A percentile compares a stretch with the other conserved stretches of the same genome.
Evolutionary conservation across 495 filamentous ascomycete genomes (phyloP).

Genomic region (Neurospora pannonica): DNA sequence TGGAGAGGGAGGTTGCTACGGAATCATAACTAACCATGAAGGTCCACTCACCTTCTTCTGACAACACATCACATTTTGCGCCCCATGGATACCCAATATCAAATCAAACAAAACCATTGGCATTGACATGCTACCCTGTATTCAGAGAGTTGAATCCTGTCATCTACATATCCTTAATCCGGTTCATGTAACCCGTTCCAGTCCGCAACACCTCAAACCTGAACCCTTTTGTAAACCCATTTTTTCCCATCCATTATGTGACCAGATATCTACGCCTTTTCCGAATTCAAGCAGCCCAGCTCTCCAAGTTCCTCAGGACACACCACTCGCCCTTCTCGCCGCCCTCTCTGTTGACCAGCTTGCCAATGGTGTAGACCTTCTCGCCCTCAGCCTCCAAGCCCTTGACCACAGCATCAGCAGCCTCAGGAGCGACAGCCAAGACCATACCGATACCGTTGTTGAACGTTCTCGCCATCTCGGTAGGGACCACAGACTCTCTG

Average conservation of each 20-base stretch:
- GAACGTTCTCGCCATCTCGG: slow-evolving; percentile 84
- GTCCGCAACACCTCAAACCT: not conserved
- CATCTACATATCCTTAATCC: not conserved
- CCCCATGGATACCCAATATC: not conserved
- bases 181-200: not conserved
- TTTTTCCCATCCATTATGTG: not conserved
- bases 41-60: not conserved
- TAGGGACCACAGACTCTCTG: slow-evolving; percentile 56
- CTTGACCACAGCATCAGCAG: slow-evolving; percentile 41
- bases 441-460: slow-evolving; percentile 95
- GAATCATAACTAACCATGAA: not conserved
- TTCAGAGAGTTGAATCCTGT: not conserved
- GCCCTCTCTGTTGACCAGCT: slow-evolving; percentile 42
- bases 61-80: not conserved
- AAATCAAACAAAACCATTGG: not conserved
- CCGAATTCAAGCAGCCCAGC: slow-evolving; percentile 43
- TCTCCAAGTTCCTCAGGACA: slow-evolving; percentile 57
- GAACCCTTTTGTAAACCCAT: not conserved
- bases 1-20: not conserved
- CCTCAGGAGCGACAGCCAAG: slow-evolving; percentile 55
- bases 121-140: not conserved
- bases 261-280: not conserved
- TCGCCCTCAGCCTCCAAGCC: slow-evolving; percentile 60
- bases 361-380: slow-evolving; percentile 66
- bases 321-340: slow-evolving; percentile 48